phyloP scores from a whole-genome alignment of 1,284 basidiomycete genomes.

The Athelia psychrophila region DNA sequence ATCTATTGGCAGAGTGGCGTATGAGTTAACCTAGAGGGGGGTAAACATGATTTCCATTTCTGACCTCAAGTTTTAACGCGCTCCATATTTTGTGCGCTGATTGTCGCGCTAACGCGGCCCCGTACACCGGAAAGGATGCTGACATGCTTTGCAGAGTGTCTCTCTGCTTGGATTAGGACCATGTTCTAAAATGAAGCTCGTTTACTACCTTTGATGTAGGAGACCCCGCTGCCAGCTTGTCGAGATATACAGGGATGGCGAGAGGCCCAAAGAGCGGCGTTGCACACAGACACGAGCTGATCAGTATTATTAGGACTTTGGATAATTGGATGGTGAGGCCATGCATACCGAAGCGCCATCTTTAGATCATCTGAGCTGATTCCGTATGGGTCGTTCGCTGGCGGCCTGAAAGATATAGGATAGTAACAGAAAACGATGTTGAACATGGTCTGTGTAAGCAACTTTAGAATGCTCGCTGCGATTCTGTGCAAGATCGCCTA shows the following conservation, averaged over 20 bases:
- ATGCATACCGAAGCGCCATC: slow-evolving; percentile 58
- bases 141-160: slow-evolving; percentile 80
- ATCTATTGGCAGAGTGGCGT: slow-evolving; percentile 48
- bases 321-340: background rate
- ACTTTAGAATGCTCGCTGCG: background rate
- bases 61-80: slow-evolving; percentile 82
- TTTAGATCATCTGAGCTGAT: slow-evolving; percentile 91
- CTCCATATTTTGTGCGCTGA: slow-evolving; percentile 83
- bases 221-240: slow-evolving; percentile 87
- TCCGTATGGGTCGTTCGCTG: slow-evolving; percentile 92
- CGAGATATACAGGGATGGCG: slow-evolving; percentile 87
- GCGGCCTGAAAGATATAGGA: slow-evolving; percentile 95
- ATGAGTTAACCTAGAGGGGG: background rate
- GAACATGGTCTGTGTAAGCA: slow-evolving; percentile 72
- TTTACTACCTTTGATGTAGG: slow-evolving; percentile 76
- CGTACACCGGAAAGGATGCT: slow-evolving; percentile 81
- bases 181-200: slow-evolving; percentile 6
- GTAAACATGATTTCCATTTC: slow-evolving; percentile 5
- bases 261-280: slow-evolving; percentile 82
- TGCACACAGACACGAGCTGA: slow-evolving; percentile 65
- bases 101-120: slow-evolving; percentile 54
- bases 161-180: slow-evolving; percentile 46
- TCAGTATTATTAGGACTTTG: slow-evolving; percentile 1
- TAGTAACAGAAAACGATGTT: slow-evolving; percentile 99
- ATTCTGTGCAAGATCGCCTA: slow-evolving; percentile 29